phyloP scores from a whole-genome alignment of 805 yeast genomes.

The Cyberlindnera misumaiensis region DNA sequence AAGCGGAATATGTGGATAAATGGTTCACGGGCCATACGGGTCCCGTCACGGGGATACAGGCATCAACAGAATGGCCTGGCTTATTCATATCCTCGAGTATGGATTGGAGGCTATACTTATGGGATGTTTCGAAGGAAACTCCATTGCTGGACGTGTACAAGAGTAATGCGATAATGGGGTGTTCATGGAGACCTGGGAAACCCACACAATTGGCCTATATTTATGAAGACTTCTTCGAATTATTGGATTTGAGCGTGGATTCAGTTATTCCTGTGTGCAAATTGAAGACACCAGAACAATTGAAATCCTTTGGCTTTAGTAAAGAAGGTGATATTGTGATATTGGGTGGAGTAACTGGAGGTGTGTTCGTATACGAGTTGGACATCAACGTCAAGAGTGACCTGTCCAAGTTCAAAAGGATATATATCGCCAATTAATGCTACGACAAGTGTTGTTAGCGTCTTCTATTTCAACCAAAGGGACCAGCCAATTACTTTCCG shows the following conservation, averaged over 20 bases:
- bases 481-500: slow-evolving; percentile 14
- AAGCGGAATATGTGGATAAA: slow-evolving; percentile 11
- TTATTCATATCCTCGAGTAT: slow-evolving; percentile 24
- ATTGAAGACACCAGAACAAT: slow-evolving; percentile 5
- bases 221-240: slow-evolving; percentile 23
- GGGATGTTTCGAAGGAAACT: slow-evolving; percentile 17
- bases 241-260: slow-evolving; percentile 27
- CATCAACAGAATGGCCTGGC: slow-evolving; percentile 13
- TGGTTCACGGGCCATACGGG: slow-evolving; percentile 21
- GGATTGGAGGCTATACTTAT: slow-evolving; percentile 27
- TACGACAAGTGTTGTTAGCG: not conserved
- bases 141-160: slow-evolving; percentile 21
- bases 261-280: slow-evolving; percentile 19
- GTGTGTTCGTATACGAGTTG: slow-evolving; percentile 13
- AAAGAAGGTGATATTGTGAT: slow-evolving; percentile 13
- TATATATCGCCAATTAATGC: slow-evolving; percentile 3
- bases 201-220: slow-evolving; percentile 25
- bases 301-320: slow-evolving; percentile 14
- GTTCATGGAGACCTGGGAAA: slow-evolving; percentile 22
- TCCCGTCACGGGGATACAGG: slow-evolving; percentile 19
- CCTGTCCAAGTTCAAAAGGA: slow-evolving; percentile 15
- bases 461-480: not conserved
- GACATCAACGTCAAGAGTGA: slow-evolving; percentile 12
- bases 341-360: slow-evolving; percentile 14
- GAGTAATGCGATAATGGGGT: slow-evolving; percentile 22